Evolutionary conservation across 768 basidiomycete species (phyloP), one percentile per base, ranked within the genome.

Genomic region (Lentinus tigrinus): DNA sequence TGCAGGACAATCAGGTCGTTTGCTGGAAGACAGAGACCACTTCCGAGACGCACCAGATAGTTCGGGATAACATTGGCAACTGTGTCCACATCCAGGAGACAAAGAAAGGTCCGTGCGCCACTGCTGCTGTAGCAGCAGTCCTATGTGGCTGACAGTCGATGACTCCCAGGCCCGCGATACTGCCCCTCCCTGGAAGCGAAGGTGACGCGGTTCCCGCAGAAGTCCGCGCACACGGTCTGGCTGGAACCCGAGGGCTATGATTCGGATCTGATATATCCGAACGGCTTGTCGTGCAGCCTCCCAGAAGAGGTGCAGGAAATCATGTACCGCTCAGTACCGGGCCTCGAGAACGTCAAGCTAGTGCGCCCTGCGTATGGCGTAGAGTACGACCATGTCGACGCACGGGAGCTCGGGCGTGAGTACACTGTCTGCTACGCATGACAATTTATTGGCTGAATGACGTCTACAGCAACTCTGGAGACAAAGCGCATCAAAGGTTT

Each of bases 191-290:
- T 96, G 0, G 94, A 96, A 70, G 84, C 91, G 10, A 96, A 96
- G 69, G 83, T 96, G 9, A 76, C 85, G 38, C 83, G 92, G 13
- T 95, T 95, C 69, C 81, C 81, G 3, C 73, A 89, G 59, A 93
- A 89, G 70, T 72, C 76, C 6, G 73, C 74, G 4, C 94, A 96
- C 65, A 85, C 73, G 2, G 80, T 95, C 40, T 96, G 93, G 93
- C 76, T 96, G 3, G 94, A 96, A 68, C 94, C 93, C 0, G 94
- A 96, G 68, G 94, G 94, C 0, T 94, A 92, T 57, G 90, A 93
- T 66, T 91, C 93, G 16, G 93, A 93, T 56, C 69, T 95, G 14
- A 87, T 95, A 54, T 96, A 96, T 66, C 94, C 94, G 1, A 93
- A 93, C 58, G 94, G 94, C 0, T 79, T 96, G 16, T 95, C 93